phyloP scores from a whole-genome alignment of 257 asterid species.

The Solanum boliviense region DNA sequence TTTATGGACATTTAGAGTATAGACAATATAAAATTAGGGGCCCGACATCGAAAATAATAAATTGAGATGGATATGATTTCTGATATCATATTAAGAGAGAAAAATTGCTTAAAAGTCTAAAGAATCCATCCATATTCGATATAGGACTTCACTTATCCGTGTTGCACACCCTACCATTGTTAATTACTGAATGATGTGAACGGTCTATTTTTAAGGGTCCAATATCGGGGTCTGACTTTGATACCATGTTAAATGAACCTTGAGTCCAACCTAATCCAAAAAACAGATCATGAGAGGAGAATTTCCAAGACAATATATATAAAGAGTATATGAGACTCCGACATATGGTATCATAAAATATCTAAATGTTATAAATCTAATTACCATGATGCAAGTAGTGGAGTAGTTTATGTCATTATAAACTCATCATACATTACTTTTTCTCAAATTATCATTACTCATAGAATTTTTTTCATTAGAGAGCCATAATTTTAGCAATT shows the following conservation, averaged over 20 bases:
- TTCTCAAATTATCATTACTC: background rate
- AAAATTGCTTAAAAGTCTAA: background rate
- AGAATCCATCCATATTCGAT: background rate
- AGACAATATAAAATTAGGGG: background rate
- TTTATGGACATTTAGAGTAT: background rate
- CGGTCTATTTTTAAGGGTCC: background rate
- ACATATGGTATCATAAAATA: background rate
- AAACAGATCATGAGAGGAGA: background rate
- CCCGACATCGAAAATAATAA: background rate
- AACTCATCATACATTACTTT: background rate
- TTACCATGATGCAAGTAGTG: background rate
- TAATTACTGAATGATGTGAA: background rate
- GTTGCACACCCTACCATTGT: background rate
- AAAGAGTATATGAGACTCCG: background rate
- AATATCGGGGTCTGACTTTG: background rate
- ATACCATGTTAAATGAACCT: background rate
- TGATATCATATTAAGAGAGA: background rate
- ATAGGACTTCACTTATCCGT: background rate
- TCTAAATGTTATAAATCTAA: background rate
- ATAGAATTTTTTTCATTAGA: background rate
- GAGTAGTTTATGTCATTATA: background rate
- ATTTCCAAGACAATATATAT: background rate
- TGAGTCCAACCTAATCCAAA: background rate
- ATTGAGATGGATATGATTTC: background rate
- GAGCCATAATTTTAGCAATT: background rate